Conservation (phyloP, 2,329 filamentous ascomycete genomes). For the Paracoccidioides lutzii region DNA sequence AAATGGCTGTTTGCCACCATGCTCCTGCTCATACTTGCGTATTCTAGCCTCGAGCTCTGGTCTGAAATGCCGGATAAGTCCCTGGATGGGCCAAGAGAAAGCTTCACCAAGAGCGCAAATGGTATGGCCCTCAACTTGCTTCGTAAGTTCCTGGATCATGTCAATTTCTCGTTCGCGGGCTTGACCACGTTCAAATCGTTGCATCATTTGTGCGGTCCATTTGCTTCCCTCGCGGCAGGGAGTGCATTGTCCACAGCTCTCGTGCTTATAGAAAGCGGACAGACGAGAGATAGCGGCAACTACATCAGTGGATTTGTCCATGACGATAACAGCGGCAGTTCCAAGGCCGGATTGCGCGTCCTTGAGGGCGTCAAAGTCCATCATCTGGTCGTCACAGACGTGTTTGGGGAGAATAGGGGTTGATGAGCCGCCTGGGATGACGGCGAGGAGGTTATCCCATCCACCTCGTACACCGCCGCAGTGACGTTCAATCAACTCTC, state of each 20-base stretch:
- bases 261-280: slow-evolving; percentile 95
- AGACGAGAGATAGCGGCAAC: slow-evolving; percentile 87
- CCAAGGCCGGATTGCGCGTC: slow-evolving; percentile 95
- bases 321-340: slow-evolving; percentile 94
- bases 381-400: slow-evolving; percentile 86
- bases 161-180: slow-evolving; percentile 89
- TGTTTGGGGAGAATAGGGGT: slow-evolving; percentile 86
- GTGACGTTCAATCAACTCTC: slow-evolving; percentile 95
- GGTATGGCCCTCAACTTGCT: slow-evolving; percentile 98
- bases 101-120: slow-evolving; percentile 97
- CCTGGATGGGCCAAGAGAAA: slow-evolving; percentile 97
- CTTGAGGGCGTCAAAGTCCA: slow-evolving; percentile 98
- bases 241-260: slow-evolving; percentile 96
- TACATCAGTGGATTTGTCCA: slow-evolving; percentile 96
- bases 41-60: slow-evolving; percentile 90
- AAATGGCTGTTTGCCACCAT: slow-evolving; percentile 50
- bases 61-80: slow-evolving; percentile 94
- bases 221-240: slow-evolving; percentile 98
- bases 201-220: slow-evolving; percentile 99
- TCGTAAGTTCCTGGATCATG: slow-evolving; percentile 98
- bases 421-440: slow-evolving; percentile 93
- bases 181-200: slow-evolving; percentile 82
- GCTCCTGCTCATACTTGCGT: slow-evolving; percentile 59
- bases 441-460: slow-evolving; percentile 91
- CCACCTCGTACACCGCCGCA: slow-evolving; percentile 92